Conservation (phyloP, 2,329 filamentous ascomycete genomes). For the Cladophialophora psammophila region DNA sequence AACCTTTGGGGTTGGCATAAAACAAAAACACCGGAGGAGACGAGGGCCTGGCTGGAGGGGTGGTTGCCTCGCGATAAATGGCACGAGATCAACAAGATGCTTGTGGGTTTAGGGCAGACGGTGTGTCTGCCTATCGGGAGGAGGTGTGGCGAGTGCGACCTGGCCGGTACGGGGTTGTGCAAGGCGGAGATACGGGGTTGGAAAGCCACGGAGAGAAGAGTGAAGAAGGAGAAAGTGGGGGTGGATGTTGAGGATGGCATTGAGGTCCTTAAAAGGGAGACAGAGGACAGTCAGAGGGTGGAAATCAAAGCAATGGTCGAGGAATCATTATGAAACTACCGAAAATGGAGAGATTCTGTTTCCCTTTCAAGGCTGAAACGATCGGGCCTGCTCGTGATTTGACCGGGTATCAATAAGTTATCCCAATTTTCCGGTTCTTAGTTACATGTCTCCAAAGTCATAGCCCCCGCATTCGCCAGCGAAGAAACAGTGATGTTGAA, state of each 20-base stretch:
- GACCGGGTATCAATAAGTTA: background rate
- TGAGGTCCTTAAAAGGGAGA: conserved; percentile 44
- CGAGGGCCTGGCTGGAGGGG: conserved; percentile 73
- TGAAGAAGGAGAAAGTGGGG: conserved; percentile 48
- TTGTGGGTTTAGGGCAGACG: conserved; percentile 88
- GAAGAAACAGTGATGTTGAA: background rate
- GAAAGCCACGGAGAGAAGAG: conserved; percentile 61
- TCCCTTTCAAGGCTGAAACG: background rate
- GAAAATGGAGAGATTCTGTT: background rate
- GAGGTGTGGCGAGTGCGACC: conserved; percentile 83
- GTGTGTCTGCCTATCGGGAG: conserved; percentile 81
- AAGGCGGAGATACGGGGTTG: conserved; percentile 72
- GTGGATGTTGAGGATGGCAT: conserved; percentile 43
- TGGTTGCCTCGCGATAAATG: conserved; percentile 87
- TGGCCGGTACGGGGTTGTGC: conserved; percentile 79
- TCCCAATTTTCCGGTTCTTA: background rate
- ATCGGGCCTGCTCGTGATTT: background rate
- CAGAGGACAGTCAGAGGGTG: conserved; percentile 38
- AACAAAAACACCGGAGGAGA: conserved; percentile 82
- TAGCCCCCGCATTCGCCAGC: background rate
- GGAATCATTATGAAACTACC: background rate
- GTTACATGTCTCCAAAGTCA: background rate
- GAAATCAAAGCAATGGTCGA: conserved; percentile 4
- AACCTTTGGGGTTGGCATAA: conserved; percentile 93
- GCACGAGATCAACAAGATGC: conserved; percentile 89